These are phyloP conservation scores for Yamadazyma insecticola DNA, from an alignment of 805 yeast species.

Conservation along the genomic window DNA sequence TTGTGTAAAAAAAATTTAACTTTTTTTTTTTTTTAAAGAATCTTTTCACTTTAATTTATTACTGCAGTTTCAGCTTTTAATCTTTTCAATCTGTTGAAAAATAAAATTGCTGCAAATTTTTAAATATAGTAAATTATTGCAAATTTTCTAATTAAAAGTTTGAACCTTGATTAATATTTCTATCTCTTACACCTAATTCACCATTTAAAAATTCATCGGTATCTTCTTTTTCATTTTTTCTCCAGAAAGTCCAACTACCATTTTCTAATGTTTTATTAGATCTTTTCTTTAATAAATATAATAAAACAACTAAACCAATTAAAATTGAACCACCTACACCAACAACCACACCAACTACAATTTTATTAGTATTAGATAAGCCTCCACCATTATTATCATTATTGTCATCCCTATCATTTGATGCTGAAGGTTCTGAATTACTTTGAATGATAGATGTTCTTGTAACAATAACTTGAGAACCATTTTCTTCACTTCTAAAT, in stretches of 20 bases:
- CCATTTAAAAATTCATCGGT: constrained; percentile 40
- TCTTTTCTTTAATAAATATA: constrained; percentile 33
- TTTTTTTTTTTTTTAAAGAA: too few relatives aligned
- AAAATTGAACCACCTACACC: constrained; percentile 43
- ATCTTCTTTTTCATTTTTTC: constrained; percentile 39
- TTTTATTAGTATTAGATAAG: constrained; percentile 36
- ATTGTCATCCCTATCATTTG: constrained; percentile 8
- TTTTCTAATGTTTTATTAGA: constrained; percentile 22
- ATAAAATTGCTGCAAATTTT: too few relatives aligned
- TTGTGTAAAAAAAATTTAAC: too few relatives aligned
- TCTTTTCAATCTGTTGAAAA: too few relatives aligned
- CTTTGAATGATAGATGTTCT: constrained; percentile 26
- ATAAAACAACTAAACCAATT: constrained; percentile 28
- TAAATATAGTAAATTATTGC: too few relatives aligned
- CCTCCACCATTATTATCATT: constrained; percentile 21
- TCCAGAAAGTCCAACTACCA: constrained; percentile 46
- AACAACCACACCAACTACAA: constrained; percentile 45
- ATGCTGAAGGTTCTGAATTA: constrained; percentile 20
- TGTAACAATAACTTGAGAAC: constrained; percentile 37
- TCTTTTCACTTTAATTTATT: too few relatives aligned
- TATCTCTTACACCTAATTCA: constrained; percentile 44
- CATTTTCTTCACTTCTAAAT: constrained; percentile 28
- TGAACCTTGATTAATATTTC: constrained; percentile 44
- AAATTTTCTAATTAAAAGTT: too few relatives aligned
- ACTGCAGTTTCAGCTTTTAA: too few relatives aligned